These are phyloP conservation scores for Phaeosphaeria sp. DNA, from an alignment of 2,329 filamentous ascomycete genomes.

Conservation along the genomic window DNA sequence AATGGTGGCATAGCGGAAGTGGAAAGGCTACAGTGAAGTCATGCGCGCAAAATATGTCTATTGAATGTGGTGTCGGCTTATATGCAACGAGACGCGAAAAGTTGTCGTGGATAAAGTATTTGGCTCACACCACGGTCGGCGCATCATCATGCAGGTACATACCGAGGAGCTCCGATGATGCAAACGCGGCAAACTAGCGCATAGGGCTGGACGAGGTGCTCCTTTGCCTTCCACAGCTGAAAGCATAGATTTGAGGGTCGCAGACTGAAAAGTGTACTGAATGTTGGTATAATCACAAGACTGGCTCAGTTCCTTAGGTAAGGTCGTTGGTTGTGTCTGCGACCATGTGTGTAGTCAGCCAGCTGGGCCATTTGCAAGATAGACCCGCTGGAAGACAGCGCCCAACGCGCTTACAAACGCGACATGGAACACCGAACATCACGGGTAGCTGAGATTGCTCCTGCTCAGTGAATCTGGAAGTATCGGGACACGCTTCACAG, in stretches of 20 bases:
- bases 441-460: neutral
- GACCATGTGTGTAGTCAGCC: neutral
- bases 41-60: slow-evolving; percentile 12
- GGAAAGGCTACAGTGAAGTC: slow-evolving; percentile 19
- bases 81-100: slow-evolving; percentile 11
- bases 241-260: too few species aligned
- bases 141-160: slow-evolving; percentile 21
- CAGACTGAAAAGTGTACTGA: too few species aligned
- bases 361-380: neutral
- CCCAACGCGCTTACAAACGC: neutral
- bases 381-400: neutral
- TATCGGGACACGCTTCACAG: slow-evolving; percentile 8
- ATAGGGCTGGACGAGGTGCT: neutral
- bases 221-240: neutral
- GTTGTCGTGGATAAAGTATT: slow-evolving; percentile 14
- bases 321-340: neutral
- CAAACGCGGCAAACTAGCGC: slow-evolving; percentile 24
- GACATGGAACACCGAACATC: neutral
- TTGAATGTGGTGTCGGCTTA: slow-evolving; percentile 8
- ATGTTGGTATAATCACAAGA: too few species aligned
- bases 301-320: neutral
- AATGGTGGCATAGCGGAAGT: slow-evolving; percentile 35
- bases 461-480: neutral
- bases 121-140: slow-evolving; percentile 42
- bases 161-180: slow-evolving; percentile 17